Base-by-base conservation (phyloP, 805 yeast genomes). In the Lachancea sp. region DNA sequence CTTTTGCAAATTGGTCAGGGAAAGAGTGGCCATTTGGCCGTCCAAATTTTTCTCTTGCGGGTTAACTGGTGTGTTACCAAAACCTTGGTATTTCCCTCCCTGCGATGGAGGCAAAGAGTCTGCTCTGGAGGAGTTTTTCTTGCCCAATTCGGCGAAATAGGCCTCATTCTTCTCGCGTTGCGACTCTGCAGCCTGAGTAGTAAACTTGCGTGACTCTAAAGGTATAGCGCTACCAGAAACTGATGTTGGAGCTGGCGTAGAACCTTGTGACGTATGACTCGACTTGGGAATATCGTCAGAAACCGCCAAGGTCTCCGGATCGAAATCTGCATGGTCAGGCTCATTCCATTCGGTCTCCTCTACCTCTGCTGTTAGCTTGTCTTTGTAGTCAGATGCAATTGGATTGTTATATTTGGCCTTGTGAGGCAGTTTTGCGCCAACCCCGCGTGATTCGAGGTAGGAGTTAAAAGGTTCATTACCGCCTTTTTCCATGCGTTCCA, bases 301-400 rank as follows among this genome's bases (percentile, higher is more conserved):
- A 24, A 43, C 43, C 9, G 38, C 21, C 18, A 59, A 33, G 21
- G 42, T 40, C 2, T 54, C 38, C 8, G 63, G 55, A 45, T 63
- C 64, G 38, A 63, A 61, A 32, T 56, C 64, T 7, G 69, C 55
- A 54, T 80, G 87, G 53, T 80, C 83, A 36, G 78, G 77, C 43
- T 83, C 77, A 9, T 64, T 69, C 70, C 80, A 92, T 43, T 72
- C 78, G 38, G 68, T 71, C 21, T 86, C 96, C 50, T 84, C 88
- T 31, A 86, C 74, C 36, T 71, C 72, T 45, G 90, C 80, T 6
- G 85, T 75, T 47, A 92, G 71, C 60, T 80, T 77, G 54, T 79
- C 83, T 60, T 89, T 87, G 63, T 92, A 92, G 61, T 92, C 97
- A 53, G 82, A 88, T n/a, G 98, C 97, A 32, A 87, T 86, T 29